Base-by-base conservation (phyloP, 176 grass and related monocot genomes). In the Elymus sibiricus region DNA sequence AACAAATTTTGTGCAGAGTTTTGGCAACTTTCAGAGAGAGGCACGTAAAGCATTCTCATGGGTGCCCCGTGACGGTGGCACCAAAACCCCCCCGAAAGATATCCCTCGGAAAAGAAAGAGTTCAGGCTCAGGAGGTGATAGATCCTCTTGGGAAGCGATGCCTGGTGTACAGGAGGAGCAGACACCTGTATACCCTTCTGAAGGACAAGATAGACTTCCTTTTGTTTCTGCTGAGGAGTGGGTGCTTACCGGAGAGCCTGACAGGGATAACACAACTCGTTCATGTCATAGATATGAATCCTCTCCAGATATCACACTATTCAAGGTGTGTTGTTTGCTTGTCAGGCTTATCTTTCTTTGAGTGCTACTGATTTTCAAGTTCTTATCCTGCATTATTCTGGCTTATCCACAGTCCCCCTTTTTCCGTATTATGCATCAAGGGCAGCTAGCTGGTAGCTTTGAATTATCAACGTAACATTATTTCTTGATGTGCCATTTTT, bases 281-380 rank as follows among this genome's bases (percentile, higher is more conserved):
- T 70, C 88, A 68, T 91, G 86, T 80, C 96, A 98, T 86, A 93
- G 74, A 92, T 98, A 98, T 68, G 91, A 95, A 94, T 90, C 86
- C 81, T 94, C 93, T 90, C 96, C 96, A 88, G 93, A 98, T 86
- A 98, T 98, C 76, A 89, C 93, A 81, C 82, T 98, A 24, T 98
- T 98, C 79, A 98, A 98, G 93, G 96, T 95, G 42, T 27, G 58
- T 58, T 61, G 29, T 77, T 79, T 86, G 49, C 89, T 19, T 74
- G 65, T 29, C 46, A 66, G 28, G 56, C 80, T 87, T 62, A 40
- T 78, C 25, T 79, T 67, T 83, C 34, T 74, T 15, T 66, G 11
- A 63, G 32, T 85, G 79, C 43, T 51, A 66, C 25, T 47, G 72
- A n/a, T 68, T 17, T 66, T 49, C 29, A 38, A 73, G 26, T 34